Conservation (phyloP, 345 rosid species). For the Moricandia arvensis region DNA sequence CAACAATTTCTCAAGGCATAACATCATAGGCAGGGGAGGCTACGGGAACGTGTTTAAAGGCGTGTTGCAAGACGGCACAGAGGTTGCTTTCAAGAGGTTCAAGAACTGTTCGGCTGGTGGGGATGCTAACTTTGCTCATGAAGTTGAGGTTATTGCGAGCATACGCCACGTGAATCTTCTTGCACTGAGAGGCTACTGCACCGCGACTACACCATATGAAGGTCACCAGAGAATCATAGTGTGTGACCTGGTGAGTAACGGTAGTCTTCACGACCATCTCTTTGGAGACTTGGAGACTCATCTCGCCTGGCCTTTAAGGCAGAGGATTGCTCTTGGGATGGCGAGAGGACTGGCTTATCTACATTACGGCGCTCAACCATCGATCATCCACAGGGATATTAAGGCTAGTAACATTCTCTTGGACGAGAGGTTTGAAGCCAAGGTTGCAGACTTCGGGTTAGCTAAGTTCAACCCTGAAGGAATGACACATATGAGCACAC, state of each 20-base stretch:
- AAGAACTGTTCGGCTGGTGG: constrained; percentile 86
- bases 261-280: constrained; percentile 79
- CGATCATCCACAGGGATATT: constrained; percentile 82
- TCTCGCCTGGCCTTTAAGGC: constrained; percentile 81
- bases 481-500: constrained; percentile 78
- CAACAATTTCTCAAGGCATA: constrained; percentile 63
- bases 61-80: constrained; percentile 57
- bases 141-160: constrained; percentile 88
- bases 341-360: constrained; percentile 87
- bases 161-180: constrained; percentile 87
- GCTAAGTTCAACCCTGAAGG: constrained; percentile 87
- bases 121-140: constrained; percentile 67
- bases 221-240: constrained; percentile 97
- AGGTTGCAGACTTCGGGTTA: constrained; percentile 87
- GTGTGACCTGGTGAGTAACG: constrained; percentile 79
- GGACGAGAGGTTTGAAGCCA: constrained; percentile 76
- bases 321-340: constrained; percentile 77
- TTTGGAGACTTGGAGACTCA: constrained; percentile 48
- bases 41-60: constrained; percentile 89
- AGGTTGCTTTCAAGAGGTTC: constrained; percentile 90
- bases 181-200: constrained; percentile 78
- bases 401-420: constrained; percentile 85
- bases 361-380: constrained; percentile 79
- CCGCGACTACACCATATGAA: constrained; percentile 70
- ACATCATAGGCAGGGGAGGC: constrained; percentile 80